Base-by-base conservation (phyloP, 805 yeast genomes). In the Sungouiozyma ichnusensis region DNA sequence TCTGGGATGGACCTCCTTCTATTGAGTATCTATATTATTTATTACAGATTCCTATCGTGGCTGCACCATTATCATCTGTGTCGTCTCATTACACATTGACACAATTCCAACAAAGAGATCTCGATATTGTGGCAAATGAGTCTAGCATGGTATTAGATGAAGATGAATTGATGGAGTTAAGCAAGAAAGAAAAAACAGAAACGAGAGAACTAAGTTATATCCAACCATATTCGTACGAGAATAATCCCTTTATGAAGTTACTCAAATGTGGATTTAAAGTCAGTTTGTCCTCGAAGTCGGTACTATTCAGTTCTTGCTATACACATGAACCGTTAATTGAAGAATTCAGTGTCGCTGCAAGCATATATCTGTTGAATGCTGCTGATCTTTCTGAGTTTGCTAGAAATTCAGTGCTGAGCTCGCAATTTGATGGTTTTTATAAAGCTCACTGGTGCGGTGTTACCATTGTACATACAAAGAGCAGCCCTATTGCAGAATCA, bases 271-370 rank as follows among this genome's bases (percentile, higher is more conserved):
- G 64, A 2, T 48, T 57, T 44, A 49, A 50, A 20, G 50, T 57
- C 1, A 43, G 55, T 2, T 20, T 60, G 7, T 58, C 63, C 1
- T 54, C 58, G 6, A 53, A 49, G 24, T 60, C 63, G 1, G 49
- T 58, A 3, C 47, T 60, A 11, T 54, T 48, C 40, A 60, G 58
- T 40, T 55, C 55, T 16, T 60, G 63, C 2, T 60, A 58, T 40
- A 60, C 64, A 2, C 37, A 45, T 36, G 64, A 60, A 39, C 64
- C 64, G 1, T 43, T 57, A 5, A 54, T 60, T 18, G 64, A 60
- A 43, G 64, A 60, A 33, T 60, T 56, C 38, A 58, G 64, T 42
- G 62, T 60, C 11, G 64, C 64, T 3, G 64, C 64, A 2, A 58
- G 62, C 40, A 60, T 60, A n/a, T 54, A 58, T 39, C 37, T 57